Percentiles rank a stretch among this genome's conserved stretches.
Evolutionary conservation across 768 basidiomycete genomes (phyloP).

Genomic region (Punctularia strigosozonata): DNA sequence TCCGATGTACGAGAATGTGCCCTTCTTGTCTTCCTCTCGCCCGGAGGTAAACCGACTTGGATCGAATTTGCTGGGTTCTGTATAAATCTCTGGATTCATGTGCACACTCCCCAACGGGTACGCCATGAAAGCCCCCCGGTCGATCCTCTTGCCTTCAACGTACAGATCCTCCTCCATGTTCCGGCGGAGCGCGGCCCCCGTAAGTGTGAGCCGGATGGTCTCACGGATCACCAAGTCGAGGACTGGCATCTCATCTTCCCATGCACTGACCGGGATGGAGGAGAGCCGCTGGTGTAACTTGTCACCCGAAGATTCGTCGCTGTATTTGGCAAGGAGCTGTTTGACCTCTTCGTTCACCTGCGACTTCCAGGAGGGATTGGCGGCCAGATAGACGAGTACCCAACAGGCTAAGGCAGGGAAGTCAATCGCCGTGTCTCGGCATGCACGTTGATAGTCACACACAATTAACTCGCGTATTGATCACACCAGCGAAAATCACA

Average conservation of each 20-base stretch:
- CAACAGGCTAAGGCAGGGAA: constrained; percentile 20
- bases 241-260: constrained; percentile 28
- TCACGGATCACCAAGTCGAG: constrained; percentile 27
- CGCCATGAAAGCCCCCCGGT: constrained; percentile 23
- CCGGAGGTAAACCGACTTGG: constrained; percentile 21
- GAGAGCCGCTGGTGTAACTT: constrained; percentile 23
- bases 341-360: constrained; percentile 20
- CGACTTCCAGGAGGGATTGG: constrained; percentile 23
- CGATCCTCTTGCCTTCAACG: constrained; percentile 16
- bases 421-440: neutral
- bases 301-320: constrained; percentile 14
- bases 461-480: constrained; percentile 25
- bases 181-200: constrained; percentile 21
- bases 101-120: constrained; percentile 23
- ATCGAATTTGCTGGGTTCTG: constrained; percentile 23
- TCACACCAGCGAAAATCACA: constrained; percentile 24
- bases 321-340: constrained; percentile 18
- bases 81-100: constrained; percentile 23
- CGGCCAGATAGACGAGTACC: constrained; percentile 22
- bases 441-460: constrained; percentile 3
- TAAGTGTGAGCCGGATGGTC: constrained; percentile 22
- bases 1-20: constrained; percentile 20
- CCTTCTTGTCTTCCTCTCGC: constrained; percentile 25
- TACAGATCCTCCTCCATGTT: constrained; percentile 20
- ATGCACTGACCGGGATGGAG: constrained; percentile 21